Evolutionary conservation across 73 alveolate genomes (phyloP), one percentile per base, ranked within the genome.

Genomic region (Symbiodinium pilosum): DNA sequence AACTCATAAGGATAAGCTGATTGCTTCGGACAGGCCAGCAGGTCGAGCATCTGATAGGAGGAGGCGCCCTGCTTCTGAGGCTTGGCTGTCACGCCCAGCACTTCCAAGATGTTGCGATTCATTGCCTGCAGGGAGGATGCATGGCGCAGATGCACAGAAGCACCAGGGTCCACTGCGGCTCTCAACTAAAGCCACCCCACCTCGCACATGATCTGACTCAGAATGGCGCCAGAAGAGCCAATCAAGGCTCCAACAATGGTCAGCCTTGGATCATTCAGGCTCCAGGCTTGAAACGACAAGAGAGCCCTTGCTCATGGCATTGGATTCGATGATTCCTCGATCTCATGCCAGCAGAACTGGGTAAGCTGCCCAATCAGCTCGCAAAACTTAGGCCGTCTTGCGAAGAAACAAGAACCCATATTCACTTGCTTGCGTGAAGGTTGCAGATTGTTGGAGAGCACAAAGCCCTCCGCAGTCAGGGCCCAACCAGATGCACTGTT

Each of bases 401-500:
- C n/a, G n/a, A n/a, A n/a, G n/a, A n/a, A n/a, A n/a, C n/a, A n/a
- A n/a, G n/a, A n/a, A n/a, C n/a, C n/a, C n/a, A n/a, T n/a, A n/a
- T n/a, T n/a, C n/a, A n/a, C n/a, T n/a, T n/a, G n/a, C n/a, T n/a
- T n/a, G n/a, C n/a, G 73, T 26, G 26, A 30, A 26, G 68, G 95
- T 42, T 18, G 54, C 85, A 93, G 39, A 86, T 51, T 83, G 93
- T 93, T 93, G 75, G 91, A 75, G 54, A 93, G 71, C 43, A 93
- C 92, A 40, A 93, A 93, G 86, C 99, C 99, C 91, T 99, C 99
- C 1, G 99, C 99, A 32, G 98, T 93, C 71, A 99, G 89, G 43
- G 99, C 99, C 99, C 99, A 99, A 28, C 99, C 99, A 64, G 99
- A 99, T 47, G 99, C 99, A 52, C 99, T 94, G 93, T 99, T 99